These are phyloP conservation scores for Podospora appendiculata DNA, from an alignment of 495 filamentous ascomycete species.

Conservation along the genomic window DNA sequence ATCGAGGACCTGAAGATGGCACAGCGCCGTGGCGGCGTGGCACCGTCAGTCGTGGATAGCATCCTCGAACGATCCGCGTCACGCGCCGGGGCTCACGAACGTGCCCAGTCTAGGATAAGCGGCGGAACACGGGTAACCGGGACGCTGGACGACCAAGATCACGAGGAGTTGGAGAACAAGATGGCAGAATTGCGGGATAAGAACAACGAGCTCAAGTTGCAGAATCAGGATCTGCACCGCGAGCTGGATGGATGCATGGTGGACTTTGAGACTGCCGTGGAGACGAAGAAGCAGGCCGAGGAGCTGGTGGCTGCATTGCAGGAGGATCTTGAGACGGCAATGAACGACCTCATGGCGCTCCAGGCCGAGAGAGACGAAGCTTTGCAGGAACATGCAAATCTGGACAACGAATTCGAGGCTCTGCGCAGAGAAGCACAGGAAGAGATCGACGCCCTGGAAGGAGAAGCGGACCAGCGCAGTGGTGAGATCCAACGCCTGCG, in stretches of 20 bases:
- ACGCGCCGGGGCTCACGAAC: conserved; percentile 56
- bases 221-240: conserved; percentile 71
- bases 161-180: conserved; percentile 77
- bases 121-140: conserved; percentile 51
- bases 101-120: conserved; percentile 66
- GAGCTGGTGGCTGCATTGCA: conserved; percentile 56
- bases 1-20: conserved; percentile 93
- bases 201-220: conserved; percentile 72
- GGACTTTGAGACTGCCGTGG: conserved; percentile 57
- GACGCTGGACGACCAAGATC: conserved; percentile 72
- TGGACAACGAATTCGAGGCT: conserved; percentile 72
- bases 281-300: conserved; percentile 49
- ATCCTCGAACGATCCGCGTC: conserved; percentile 90
- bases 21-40: conserved; percentile 55
- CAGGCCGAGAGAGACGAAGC: conserved; percentile 84
- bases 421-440: conserved; percentile 73
- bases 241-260: conserved; percentile 62
- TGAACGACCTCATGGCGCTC: conserved; percentile 73
- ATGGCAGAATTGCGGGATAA: conserved; percentile 79
- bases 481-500: conserved; percentile 66
- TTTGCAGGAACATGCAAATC: conserved; percentile 64
- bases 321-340: conserved; percentile 66
- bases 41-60: conserved; percentile 71
- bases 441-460: conserved; percentile 76
- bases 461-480: conserved; percentile 62